These are phyloP conservation scores for Neopestalotiopsis rosae DNA, from an alignment of 2,329 filamentous ascomycete genomes.

Conservation along the genomic window DNA sequence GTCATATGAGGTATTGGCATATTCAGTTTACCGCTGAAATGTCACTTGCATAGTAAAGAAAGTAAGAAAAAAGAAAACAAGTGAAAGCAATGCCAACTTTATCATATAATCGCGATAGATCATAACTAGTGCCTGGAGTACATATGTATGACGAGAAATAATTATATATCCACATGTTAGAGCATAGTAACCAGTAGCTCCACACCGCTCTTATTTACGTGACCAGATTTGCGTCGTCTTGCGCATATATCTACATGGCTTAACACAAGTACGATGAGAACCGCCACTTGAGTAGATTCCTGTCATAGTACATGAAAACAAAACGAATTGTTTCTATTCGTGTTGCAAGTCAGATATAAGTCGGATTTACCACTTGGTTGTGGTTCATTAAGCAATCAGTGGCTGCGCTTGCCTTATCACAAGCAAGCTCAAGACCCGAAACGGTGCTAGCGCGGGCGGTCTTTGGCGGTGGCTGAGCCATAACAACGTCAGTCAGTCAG, in stretches of 20 bases:
- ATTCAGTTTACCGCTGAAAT: neutral
- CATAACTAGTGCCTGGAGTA: too few species aligned
- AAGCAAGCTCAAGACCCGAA: neutral
- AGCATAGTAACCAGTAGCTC: neutral
- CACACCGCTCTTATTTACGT: neutral
- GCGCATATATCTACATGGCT: neutral
- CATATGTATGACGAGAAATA: neutral
- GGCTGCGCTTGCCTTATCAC: neutral
- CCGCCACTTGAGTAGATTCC: too few species aligned
- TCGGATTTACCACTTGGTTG: neutral
- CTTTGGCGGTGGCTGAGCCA: conserved; percentile 10
- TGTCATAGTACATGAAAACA: too few species aligned
- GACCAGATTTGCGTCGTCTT: neutral
- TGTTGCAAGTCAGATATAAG: too few species aligned
- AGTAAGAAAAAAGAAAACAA: neutral
- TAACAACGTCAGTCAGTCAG: conserved; percentile 17
- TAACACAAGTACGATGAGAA: neutral
- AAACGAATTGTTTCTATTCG: too few species aligned
- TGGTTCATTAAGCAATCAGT: neutral
- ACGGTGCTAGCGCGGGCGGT: conserved; percentile 11
- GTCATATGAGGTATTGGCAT: neutral
- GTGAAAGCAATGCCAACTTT: neutral
- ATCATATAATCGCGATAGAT: too few species aligned
- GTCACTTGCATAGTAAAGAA: neutral
- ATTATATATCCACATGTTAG: neutral